Base-by-base conservation (phyloP, 208 protist species). In the Trypanosoma boissoni region DNA sequence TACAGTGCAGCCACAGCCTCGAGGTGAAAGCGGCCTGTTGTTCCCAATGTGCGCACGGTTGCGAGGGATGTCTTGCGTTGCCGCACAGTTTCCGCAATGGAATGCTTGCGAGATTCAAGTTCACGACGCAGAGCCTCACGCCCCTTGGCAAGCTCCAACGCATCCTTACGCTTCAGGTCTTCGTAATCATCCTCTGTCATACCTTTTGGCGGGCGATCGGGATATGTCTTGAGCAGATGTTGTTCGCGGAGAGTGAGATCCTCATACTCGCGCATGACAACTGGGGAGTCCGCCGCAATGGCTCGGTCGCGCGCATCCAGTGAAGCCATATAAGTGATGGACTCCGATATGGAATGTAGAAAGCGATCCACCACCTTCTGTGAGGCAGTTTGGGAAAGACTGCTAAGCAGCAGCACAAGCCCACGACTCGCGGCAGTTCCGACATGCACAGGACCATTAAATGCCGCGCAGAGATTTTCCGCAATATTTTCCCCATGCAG, bases 141-240 rank as follows among this genome's bases (percentile, higher is more conserved):
- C 16, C 83, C 89, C 51, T 87, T 85, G 29, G 66, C 77, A 56
- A 95, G 81, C 21, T 78, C 89, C 14, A 72, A 49, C 3, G 79
- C 84, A 67, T 92, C 86, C 60, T 73, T 77, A 59, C 76, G 73
- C 64, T 91, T 89, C 73, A 88, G 74, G 54, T 92, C 80, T 18
- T 76, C 46, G 64, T 84, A 95, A 65, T 92, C 89, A 41, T 95
- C 89, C 42, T 68, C 89, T 7, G 68, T 74, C 66, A 88, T 78
- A 39, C 89, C 89, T 69, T 95, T 95, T 16, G 89, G 89, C 4
- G 89, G 79, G 51, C 76, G 75, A 12, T 84, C 72, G 1, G 83
- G 61, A 76, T 92, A 91, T 26, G 51, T 73, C 70, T 92, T 92
- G 29, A 93, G 70, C 26, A 95, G 72, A 51, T 89, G 78, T 70